A percentile compares a stretch with the other conserved stretches of the same genome.
These are phyloP conservation scores for Suillus luteus DNA, from an alignment of 768 basidiomycete genomes.

Conservation along the genomic window DNA sequence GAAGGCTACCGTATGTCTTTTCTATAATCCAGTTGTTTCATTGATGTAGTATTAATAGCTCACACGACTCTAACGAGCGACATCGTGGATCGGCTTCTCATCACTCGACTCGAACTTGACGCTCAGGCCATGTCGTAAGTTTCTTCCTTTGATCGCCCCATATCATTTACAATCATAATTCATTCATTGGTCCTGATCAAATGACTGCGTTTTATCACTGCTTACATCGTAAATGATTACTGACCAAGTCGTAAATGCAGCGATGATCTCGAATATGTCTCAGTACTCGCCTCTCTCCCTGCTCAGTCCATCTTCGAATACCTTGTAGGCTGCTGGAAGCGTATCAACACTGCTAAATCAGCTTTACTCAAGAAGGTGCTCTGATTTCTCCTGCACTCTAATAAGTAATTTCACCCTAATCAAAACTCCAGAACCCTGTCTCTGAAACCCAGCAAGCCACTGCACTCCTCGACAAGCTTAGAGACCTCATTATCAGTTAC, in stretches of 20 bases:
- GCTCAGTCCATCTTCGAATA: slow-evolving; percentile 83
- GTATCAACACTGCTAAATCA: slow-evolving; percentile 59
- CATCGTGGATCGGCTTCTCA: slow-evolving; percentile 76
- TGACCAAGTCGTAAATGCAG: slow-evolving; percentile 35
- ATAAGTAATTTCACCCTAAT: slow-evolving; percentile 37
- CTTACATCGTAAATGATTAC: neutral
- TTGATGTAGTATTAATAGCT: slow-evolving; percentile 22
- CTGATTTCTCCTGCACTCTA: neutral
- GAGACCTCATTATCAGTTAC: slow-evolving; percentile 86
- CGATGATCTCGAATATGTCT: slow-evolving; percentile 73
- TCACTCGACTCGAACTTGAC: slow-evolving; percentile 81
- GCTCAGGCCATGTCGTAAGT: slow-evolving; percentile 71
- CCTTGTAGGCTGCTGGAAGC: slow-evolving; percentile 89
- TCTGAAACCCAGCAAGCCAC: slow-evolving; percentile 61
- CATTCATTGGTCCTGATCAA: neutral
- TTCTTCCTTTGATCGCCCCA: neutral
- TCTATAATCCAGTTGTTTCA: neutral
- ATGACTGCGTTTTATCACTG: neutral
- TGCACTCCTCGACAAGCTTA: slow-evolving; percentile 68
- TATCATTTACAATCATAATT: neutral
- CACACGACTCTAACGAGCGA: slow-evolving; percentile 52
- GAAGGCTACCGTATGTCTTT: slow-evolving; percentile 51
- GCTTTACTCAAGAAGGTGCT: slow-evolving; percentile 65
- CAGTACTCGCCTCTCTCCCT: slow-evolving; percentile 77
- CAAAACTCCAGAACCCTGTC: slow-evolving; percentile 48